Evolutionary conservation across 495 filamentous ascomycete genomes (phyloP).

Genomic region (Glonium stellatum): DNA sequence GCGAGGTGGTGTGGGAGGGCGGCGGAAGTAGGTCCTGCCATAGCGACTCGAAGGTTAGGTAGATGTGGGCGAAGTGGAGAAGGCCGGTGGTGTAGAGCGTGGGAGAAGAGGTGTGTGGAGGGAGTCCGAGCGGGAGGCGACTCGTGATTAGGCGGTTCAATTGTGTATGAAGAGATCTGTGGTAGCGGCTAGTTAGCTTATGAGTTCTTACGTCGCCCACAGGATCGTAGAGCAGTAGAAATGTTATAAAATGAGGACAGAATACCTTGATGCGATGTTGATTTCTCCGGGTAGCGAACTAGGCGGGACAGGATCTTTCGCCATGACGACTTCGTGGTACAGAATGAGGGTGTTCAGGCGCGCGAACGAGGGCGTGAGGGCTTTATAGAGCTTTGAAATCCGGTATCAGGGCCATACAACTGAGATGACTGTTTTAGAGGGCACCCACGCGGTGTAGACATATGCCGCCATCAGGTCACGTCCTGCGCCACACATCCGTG

Average conservation of each 20-base stretch:
- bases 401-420: slow-evolving; percentile 7
- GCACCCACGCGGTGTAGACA: no score
- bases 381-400: no score
- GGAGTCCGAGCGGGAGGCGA: slow-evolving; percentile 42
- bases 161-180: slow-evolving; percentile 39
- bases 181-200: slow-evolving; percentile 2
- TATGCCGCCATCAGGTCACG: no score
- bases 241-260: no score
- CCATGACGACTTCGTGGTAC: not conserved
- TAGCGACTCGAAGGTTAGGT: slow-evolving; percentile 40
- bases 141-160: slow-evolving; percentile 44
- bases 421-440: not conserved
- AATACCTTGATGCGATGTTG: slow-evolving; percentile 22
- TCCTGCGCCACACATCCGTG: no score
- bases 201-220: no score
- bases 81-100: slow-evolving; percentile 40
- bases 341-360: no score
- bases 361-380: no score
- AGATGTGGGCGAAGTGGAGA: slow-evolving; percentile 41
- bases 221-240: no score
- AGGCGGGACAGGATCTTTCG: slow-evolving; percentile 1
- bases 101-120: slow-evolving; percentile 35
- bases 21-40: slow-evolving; percentile 32
- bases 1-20: slow-evolving; percentile 7
- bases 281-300: slow-evolving; percentile 14